Base-by-base conservation (phyloP, 2,329 filamentous ascomycete species). In the Fusarium nanum region DNA sequence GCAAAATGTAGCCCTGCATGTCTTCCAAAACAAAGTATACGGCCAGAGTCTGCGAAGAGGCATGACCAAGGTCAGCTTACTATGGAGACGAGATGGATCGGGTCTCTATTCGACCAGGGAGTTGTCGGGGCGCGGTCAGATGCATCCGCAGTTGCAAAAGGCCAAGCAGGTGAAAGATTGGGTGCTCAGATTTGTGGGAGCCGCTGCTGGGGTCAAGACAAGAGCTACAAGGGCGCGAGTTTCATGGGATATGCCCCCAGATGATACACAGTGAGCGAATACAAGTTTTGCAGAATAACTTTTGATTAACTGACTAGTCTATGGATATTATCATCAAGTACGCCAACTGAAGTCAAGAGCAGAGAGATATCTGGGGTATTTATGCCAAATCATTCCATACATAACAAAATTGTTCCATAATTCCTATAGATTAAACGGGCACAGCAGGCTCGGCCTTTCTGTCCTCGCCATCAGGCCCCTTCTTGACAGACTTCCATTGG, bases 1-100 rank as follows among this genome's bases (percentile, higher is more conserved):
- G 63, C 89, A 90, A 60, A 94, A 95, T 73, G 89, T 97, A 9
- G 93, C 91, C 1, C 83, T 98, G 54, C 88, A 89, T 55, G 88
- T 89, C 6, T 98, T 95, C 77, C 86, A 87, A 54, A 88, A 89
- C 48, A 90, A 87, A 73, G 94, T 98, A 1, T 94, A 96, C 73
- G 94, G 95, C 0, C 92, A 97, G 78, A 96, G 91, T 75, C 81
- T 98, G 67, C 88, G 91, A 28, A 87, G 87, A 68, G 88, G 89
- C 10, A 86, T 92, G 73, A 94, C 93, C 6, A 88, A 86, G 66
- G 82, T 95, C 27, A 85, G 90, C 67, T 80, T 97, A 45, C 80
- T 97, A 20, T 88, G 82, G 81, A 71, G 84, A 76, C 40, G 89
- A 86, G 76, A 77, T 75, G 62, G 84, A 3, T 70, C 81, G 6